A percentile compares a stretch with the other conserved stretches of the same genome.
phyloP scores from a whole-genome alignment of 148 eudicot genomes.

The Amaranthus cruentus region DNA sequence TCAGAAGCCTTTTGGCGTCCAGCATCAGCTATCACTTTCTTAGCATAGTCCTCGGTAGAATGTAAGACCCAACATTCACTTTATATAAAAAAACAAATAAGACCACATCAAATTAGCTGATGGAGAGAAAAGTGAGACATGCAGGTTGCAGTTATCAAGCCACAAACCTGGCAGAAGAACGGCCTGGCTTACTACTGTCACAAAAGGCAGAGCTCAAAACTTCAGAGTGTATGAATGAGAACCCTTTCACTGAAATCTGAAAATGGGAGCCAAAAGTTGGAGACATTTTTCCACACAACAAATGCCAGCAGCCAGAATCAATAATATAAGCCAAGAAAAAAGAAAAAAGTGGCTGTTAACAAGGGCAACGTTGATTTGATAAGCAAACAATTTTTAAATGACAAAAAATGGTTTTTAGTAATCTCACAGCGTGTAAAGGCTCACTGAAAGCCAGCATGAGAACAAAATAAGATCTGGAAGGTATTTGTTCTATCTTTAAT shows the following conservation, averaged over 20 bases:
- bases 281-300: constrained; percentile 4
- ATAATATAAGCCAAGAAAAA: background rate
- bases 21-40: constrained; percentile 52
- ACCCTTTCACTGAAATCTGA: constrained; percentile 70
- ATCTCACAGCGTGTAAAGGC: constrained; percentile 67
- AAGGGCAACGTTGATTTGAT: background rate
- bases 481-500: constrained; percentile 52
- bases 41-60: constrained; percentile 79
- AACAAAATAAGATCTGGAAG: constrained; percentile 72
- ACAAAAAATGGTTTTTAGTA: constrained; percentile 4
- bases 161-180: constrained; percentile 57
- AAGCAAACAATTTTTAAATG: background rate
- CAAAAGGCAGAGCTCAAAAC: constrained; percentile 67
- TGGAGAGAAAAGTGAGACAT: background rate
- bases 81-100: constrained; percentile 5
- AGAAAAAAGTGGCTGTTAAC: background rate
- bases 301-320: background rate
- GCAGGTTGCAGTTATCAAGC: constrained; percentile 3
- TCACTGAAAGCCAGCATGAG: constrained; percentile 88
- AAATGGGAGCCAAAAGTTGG: background rate
- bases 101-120: constrained; percentile 6
- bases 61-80: constrained; percentile 93
- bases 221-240: constrained; percentile 64
- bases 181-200: constrained; percentile 94
- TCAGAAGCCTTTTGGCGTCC: constrained; percentile 73